phyloP scores from a whole-genome alignment of 495 filamentous ascomycete genomes.

The Hypoxylon lienhwacheense region DNA sequence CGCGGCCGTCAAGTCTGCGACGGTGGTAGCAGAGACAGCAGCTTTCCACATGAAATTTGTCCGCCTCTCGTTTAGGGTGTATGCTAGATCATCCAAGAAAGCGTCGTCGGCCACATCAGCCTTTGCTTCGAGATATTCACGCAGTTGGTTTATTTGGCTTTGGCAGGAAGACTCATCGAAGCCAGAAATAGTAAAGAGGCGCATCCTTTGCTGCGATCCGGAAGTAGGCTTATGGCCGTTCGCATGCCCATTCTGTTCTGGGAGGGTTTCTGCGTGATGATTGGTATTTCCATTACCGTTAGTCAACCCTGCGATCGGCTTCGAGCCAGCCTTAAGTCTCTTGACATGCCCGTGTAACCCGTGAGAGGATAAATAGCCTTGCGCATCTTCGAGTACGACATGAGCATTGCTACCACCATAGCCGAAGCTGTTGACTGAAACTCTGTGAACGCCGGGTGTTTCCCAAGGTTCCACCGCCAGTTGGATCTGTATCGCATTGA shows the following conservation, averaged over 20 bases:
- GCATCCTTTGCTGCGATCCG: too few species aligned
- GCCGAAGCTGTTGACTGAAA: conserved; percentile 5
- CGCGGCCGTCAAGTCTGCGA: background rate
- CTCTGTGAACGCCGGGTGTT: background rate
- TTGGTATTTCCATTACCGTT: background rate
- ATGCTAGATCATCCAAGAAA: background rate
- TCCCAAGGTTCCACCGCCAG: background rate
- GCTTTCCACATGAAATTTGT: background rate
- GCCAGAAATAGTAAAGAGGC: too few species aligned
- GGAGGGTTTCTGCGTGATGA: too few species aligned
- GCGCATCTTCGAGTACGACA: conserved; percentile 8
- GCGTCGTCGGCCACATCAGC: background rate
- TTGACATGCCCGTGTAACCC: background rate
- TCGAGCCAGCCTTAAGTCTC: too few species aligned
- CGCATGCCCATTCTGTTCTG: too few species aligned
- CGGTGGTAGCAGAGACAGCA: background rate
- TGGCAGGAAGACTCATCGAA: too few species aligned
- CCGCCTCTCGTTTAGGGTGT: background rate
- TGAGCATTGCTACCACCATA: conserved; percentile 11
- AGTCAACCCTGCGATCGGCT: too few species aligned
- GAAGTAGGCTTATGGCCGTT: too few species aligned
- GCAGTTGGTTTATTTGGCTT: too few species aligned
- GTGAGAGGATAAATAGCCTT: background rate
- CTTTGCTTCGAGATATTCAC: background rate
- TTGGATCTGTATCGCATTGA: background rate